Base-by-base conservation (phyloP, 169 alveolate genomes). In the Toxoplasma gondii region DNA sequence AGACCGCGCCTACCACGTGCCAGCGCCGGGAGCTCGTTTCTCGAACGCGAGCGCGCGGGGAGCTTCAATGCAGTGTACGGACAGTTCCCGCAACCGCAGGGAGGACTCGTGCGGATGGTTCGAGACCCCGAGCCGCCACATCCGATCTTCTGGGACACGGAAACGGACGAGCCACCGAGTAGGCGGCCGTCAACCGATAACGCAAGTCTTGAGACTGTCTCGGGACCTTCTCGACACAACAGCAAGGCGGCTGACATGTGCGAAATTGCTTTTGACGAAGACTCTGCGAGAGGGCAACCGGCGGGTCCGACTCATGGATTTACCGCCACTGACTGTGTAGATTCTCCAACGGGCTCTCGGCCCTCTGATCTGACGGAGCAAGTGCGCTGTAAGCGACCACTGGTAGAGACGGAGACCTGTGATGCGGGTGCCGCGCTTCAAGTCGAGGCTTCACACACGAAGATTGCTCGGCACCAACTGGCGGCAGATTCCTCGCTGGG, bases 111-210 rank as follows among this genome's bases (percentile, higher is more conserved):
- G 9, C 74, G 74, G 31, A 27, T 64, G 4, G 24, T 64, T 31
- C 74, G 74, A 64, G 74, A 64, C 74, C 74, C 39, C 22, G 86
- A 78, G 44, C 86, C 86, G 45, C 86, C 86, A n/a, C 86, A 78
- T 31, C 86, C 86, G 12, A 78, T 78, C 39, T 78, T 36, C 44
- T 78, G 86, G 86, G 86, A 78, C 86, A 78, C 86, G 29, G 86
- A 78, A n/a, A 78, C 45, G 29, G 86, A 78, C 45, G 86, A 78
- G 22, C 86, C 86, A 27, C 49, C 49, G 39, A 78, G 86, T 27
- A 41, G 86, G 45, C 49, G 22, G 45, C 86, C 39, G 86, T 78
- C 43, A 31, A 19, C 10, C 7, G 86, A n/a, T 45, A 29, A 31
- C 45, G 39, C 49, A 45, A n/a, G 5, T 41, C 86, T 45, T 31